Percentiles rank a stretch among this genome's conserved stretches.
Conservation (phyloP, 1,284 basidiomycete genomes). For the Marasmius tenuissimus region DNA sequence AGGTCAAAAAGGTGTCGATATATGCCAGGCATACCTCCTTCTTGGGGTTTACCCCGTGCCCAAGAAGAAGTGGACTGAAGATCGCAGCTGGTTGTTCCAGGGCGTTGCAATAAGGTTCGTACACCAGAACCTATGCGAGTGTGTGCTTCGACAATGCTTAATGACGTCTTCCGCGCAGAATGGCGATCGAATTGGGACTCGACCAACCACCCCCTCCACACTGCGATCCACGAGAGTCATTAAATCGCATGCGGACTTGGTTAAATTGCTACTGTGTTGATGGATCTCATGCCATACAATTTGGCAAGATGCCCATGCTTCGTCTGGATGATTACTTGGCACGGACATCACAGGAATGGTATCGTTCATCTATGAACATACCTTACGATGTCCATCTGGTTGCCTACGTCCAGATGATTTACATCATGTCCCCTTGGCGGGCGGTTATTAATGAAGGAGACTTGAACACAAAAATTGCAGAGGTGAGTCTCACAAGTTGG, state of each 20-base stretch:
- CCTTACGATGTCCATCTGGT: conserved; percentile 55
- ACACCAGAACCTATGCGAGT: neutral
- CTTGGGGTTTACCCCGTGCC: conserved; percentile 58
- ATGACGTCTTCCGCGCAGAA: conserved; percentile 28
- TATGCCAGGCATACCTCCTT: conserved; percentile 55
- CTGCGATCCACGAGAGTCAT: conserved; percentile 39
- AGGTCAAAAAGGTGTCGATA: conserved; percentile 48
- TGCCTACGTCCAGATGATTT: conserved; percentile 50
- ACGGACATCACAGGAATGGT: conserved; percentile 54
- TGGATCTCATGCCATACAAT: conserved; percentile 62
- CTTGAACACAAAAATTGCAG: conserved; percentile 20
- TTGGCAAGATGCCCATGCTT: conserved; percentile 66
- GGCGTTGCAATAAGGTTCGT: conserved; percentile 57
- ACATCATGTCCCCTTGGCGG: conserved; percentile 48
- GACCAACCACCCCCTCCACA: conserved; percentile 41
- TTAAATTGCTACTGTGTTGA: conserved; percentile 67
- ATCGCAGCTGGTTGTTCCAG: conserved; percentile 57
- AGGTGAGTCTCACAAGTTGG: conserved; percentile 11
- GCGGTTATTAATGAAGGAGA: conserved; percentile 24
- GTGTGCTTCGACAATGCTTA: neutral
- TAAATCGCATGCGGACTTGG: conserved; percentile 65
- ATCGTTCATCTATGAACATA: conserved; percentile 43
- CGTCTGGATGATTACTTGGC: conserved; percentile 58
- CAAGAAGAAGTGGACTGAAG: conserved; percentile 54
- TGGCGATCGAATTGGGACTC: conserved; percentile 51